Percentiles rank a stretch among this genome's conserved stretches.
Conservation (phyloP, 2,329 filamentous ascomycete species). For the Cercospora brassicicola region DNA sequence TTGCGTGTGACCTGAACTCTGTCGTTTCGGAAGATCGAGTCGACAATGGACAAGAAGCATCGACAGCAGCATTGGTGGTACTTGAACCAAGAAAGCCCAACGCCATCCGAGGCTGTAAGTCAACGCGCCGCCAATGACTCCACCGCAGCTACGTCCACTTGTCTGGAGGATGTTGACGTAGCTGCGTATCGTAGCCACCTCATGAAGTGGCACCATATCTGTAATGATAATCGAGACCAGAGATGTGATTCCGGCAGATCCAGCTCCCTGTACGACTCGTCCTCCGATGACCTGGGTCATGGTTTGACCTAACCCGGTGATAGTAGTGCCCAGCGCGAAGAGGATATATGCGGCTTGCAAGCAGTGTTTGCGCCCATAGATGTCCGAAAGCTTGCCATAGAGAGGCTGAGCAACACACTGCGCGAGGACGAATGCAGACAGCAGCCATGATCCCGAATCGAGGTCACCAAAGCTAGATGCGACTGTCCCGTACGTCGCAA, state of each 20-base stretch:
- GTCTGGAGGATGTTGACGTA: conserved; percentile 56
- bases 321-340: conserved; percentile 45
- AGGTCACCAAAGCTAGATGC: conserved; percentile 49
- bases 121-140: conserved; percentile 60
- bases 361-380: conserved; percentile 47
- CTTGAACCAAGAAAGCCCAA: conserved; percentile 62
- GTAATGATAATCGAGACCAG: conserved; percentile 52
- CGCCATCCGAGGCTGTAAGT: conserved; percentile 66
- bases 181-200: conserved; percentile 51
- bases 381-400: conserved; percentile 49
- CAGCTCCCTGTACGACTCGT: conserved; percentile 46
- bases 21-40: conserved; percentile 25
- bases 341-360: conserved; percentile 45
- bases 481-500: conserved; percentile 64
- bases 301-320: conserved; percentile 41
- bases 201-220: conserved; percentile 52
- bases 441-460: conserved; percentile 46
- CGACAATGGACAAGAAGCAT: conserved; percentile 48
- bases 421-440: conserved; percentile 48
- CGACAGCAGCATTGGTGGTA: conserved; percentile 56
- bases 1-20: conserved; percentile 10
- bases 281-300: conserved; percentile 46
- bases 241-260: conserved; percentile 48
- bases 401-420: conserved; percentile 45
- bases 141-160: conserved; percentile 53